These are phyloP conservation scores for Themeda triandra DNA, from an alignment of 176 grass and related monocot species.

Conservation along the genomic window DNA sequence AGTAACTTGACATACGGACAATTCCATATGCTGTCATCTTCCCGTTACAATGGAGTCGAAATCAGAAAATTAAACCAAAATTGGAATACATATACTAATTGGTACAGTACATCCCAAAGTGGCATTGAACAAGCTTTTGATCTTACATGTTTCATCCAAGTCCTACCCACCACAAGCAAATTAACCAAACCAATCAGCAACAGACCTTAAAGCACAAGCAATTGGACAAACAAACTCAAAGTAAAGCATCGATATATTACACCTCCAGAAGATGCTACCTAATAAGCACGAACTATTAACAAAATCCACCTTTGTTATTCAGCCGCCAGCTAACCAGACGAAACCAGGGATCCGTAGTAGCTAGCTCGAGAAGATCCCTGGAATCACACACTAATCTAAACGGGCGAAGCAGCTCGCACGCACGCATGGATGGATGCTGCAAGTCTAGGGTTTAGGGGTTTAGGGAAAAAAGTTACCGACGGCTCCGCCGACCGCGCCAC, in stretches of 20 bases:
- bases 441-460: slow-evolving; percentile 53
- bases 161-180: slow-evolving; percentile 10
- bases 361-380: neutral
- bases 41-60: neutral
- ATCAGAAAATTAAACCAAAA: neutral
- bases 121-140: neutral
- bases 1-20: neutral
- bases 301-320: neutral
- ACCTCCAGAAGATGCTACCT: neutral
- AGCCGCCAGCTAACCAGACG: neutral
- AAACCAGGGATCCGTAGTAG: slow-evolving; percentile 1
- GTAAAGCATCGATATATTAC: neutral
- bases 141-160: neutral
- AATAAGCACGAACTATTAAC: neutral
- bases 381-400: neutral
- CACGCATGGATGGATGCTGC: neutral
- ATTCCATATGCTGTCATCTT: neutral
- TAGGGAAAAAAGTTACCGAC: slow-evolving; percentile 54
- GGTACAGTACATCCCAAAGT: neutral
- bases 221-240: slow-evolving; percentile 5
- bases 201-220: neutral
- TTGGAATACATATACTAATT: neutral
- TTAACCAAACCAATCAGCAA: neutral
- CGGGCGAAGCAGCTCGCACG: neutral
- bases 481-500: slow-evolving; percentile 74